Base-by-base conservation (phyloP, 768 basidiomycete species). In the Coprinopsis sp. region DNA sequence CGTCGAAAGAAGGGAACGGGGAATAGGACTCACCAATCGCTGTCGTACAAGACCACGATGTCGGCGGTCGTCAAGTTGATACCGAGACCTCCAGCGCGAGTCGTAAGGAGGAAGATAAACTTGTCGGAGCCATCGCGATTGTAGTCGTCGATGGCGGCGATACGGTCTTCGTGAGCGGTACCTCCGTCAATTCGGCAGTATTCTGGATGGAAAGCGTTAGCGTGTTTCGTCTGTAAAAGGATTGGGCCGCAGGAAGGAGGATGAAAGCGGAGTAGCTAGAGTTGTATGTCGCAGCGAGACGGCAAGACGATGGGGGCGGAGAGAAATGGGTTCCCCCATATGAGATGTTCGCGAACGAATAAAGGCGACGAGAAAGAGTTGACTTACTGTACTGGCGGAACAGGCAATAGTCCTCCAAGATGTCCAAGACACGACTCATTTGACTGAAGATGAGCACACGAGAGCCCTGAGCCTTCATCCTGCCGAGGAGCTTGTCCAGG, bases 351-450 rank as follows among this genome's bases (percentile, higher is more conserved):
- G n/a, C n/a, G n/a, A n/a, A n/a, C n/a, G n/a, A n/a, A n/a, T n/a
- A n/a, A 54, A 56, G 50, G 30, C 33, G 23, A 33, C 11, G 29
- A 21, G 11, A 41, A 24, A 21, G 22, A 29, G 33, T 42, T 27
- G 3, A 71, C 91, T 42, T 58, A 96, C 95, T 84, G 67, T 87
- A 94, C 46, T 69, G 68, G 37, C 94, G 73, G 72, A 97, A 99
- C 50, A 95, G 71, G 64, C 93, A 97, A 64, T 94, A 98, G 60
- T 98, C 95, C 62, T 98, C 95, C 36, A 99, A 65, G 49, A 99
- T 98, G 64, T 99, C 96, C 39, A 97, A 75, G 48, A 98, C 89
- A n/a, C 96, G 85, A 66, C 91, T 94, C 96, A 99, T 98, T 65
- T 98, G 96, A 57, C 91, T 95, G 72, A 99, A 99, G 51, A 99